Evolutionary conservation across 139 green algal species (phyloP), one percentile per base, ranked within the genome.

Genomic region (Tetradesmus obliquus): DNA sequence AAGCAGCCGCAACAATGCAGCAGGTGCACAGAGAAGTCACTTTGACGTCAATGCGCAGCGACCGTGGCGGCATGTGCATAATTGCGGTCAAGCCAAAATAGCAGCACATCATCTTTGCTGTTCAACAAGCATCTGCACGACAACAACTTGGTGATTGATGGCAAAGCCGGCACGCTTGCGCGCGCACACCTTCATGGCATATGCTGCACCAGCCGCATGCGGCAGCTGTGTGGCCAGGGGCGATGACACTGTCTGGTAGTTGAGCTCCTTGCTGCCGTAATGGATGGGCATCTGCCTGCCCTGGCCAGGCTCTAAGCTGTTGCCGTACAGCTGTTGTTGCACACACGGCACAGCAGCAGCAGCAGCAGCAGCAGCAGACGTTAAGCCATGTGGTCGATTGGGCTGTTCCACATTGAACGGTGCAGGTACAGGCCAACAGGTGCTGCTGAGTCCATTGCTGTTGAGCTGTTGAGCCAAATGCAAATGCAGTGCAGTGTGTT

Each of bases 221-320:
- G 98, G 98, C 62, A 99, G 93, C 94, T 99, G 98, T 0, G 98
- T 99, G 66, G 96, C 97, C 13, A 99, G 94, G 0, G 97, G 96
- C 0, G 97, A 99, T 8, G 96, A 98, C 76, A 99, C 97, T 82
- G 98, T 99, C 87, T 99, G 97, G 89, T 98, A 99, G 83, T 96
- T 93, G 13, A 97, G 95, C 45, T 94, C 92, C 55, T 89, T 93
- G 92, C 86, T 95, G 58, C 98, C 98, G 91, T 99, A 99, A 93
- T 99, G 98, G 55, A 99, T 97, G 53, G 98, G 98, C 98, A 99
- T 99, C 94, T 99, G 97, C 13, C 98, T 95, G 20, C 98, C 98
- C 94, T 98, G 98, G 62, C 96, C 96, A 55, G 92, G 90, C 58
- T 99, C 98, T 12, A 93, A 89, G 24, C 81, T 84, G 92, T 98